These are phyloP conservation scores for Paecilomyces variotii DNA, from an alignment of 2,329 filamentous ascomycete species.

Conservation along the genomic window DNA sequence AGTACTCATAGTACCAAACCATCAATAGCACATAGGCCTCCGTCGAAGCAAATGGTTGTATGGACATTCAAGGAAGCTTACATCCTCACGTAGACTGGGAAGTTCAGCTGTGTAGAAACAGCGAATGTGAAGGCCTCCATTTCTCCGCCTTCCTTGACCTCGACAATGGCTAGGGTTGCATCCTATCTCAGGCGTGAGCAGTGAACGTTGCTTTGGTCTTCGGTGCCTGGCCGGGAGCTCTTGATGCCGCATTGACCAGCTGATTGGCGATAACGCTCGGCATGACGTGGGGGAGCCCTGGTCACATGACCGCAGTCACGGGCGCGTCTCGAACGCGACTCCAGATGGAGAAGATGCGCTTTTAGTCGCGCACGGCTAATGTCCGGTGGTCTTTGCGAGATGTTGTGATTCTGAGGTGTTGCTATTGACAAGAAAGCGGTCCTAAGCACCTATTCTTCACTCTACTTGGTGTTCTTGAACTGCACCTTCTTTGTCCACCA, in stretches of 20 bases:
- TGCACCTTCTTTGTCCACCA: background rate
- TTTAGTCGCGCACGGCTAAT: background rate
- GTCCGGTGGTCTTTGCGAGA: background rate
- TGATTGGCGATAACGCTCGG: background rate
- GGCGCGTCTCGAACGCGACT: background rate
- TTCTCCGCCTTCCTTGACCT: slow-evolving; percentile 12
- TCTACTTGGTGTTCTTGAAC: background rate
- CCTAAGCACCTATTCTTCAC: background rate
- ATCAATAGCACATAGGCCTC: background rate
- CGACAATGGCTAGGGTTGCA: background rate
- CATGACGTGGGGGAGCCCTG: background rate
- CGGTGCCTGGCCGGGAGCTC: background rate
- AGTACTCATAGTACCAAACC: background rate
- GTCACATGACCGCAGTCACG: background rate
- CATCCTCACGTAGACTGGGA: slow-evolving; percentile 60
- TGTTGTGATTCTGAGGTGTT: background rate
- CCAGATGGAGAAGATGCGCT: background rate
- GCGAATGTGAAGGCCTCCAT: slow-evolving; percentile 98
- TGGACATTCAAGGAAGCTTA: slow-evolving; percentile 20
- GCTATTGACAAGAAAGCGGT: background rate
- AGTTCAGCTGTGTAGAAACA: slow-evolving; percentile 73
- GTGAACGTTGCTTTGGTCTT: background rate
- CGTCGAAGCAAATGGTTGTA: background rate
- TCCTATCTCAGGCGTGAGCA: background rate
- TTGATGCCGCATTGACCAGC: background rate